Evolutionary conservation across 169 alveolate genomes (phyloP), one percentile per base, ranked within the genome.

Genomic region (Babesia bigemina): DNA sequence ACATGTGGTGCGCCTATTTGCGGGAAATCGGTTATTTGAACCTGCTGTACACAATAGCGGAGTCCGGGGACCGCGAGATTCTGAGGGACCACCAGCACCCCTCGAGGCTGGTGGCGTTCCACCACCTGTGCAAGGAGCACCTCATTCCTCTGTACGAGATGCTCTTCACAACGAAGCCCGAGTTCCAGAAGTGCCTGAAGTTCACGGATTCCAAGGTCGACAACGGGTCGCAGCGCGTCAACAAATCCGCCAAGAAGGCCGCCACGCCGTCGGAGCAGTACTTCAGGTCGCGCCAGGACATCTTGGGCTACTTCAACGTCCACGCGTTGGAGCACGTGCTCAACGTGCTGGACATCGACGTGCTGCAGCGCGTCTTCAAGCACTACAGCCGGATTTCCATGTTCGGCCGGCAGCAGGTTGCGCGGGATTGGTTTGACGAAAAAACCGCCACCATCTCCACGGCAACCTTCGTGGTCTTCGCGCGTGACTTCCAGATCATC

Each of bases 21-120:
- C 70, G 94, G 42, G 94, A 90, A 48, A 58, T 90, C 56, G 87
- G 90, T 14, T 90, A 90, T 72, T 59, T 90, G 52, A 90, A 90
- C 91, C 63, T 90, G 85, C 65, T 90, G 44, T 90, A 90, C 85
- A 73, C 79, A 26, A 57, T 90, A 3, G 86, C 90, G 10, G 84
- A 79, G 21, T 83, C 88, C 26, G 90, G 89, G 44, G 76, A 56
- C 26, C 58, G 70, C 21, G 62, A 56, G 28, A 49, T 84, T 48
- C 56, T 86, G 12, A 14, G 89, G 19, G 87, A 84, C 26, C 2
- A 29, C 22, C 86, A 79, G 60, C 94, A 90, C 53, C 94, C 94
- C 14, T 86, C 94, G 50, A 39, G 94, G 67, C 77, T 90, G 16
- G 79, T 88, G 28, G 62, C 94, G n/a, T 90, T 90, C 73, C 72